Evolutionary conservation across 202 grass and related monocot genomes (phyloP).

Genomic region (Schoenoplectus triqueter): DNA sequence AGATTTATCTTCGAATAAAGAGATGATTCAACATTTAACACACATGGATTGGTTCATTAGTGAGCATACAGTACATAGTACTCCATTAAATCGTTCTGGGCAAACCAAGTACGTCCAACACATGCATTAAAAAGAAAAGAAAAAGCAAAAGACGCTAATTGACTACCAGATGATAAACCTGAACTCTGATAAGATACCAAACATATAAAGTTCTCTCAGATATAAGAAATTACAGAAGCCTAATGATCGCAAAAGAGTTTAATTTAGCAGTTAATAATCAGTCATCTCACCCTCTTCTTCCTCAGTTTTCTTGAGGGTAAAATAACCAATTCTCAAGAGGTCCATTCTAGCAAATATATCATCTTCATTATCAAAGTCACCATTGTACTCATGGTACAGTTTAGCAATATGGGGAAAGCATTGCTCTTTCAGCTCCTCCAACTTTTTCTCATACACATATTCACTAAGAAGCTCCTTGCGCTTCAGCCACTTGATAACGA

Average conservation of each 20-base stretch:
- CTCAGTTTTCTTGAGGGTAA: neutral
- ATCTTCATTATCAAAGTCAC: neutral
- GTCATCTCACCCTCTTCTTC: constrained; percentile 15
- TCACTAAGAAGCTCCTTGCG: constrained; percentile 1
- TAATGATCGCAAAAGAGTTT: neutral
- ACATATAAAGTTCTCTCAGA: neutral
- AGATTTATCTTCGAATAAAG: neutral
- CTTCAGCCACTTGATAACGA: constrained; percentile 3
- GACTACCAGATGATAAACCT: neutral
- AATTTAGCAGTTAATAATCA: neutral
- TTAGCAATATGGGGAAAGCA: constrained; percentile 9
- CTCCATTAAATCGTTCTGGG: no score
- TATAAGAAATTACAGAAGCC: neutral
- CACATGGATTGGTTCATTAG: neutral
- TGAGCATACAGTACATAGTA: neutral
- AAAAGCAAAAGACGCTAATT: neutral
- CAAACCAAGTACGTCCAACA: neutral
- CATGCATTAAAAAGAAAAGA: neutral
- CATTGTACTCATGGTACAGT: neutral
- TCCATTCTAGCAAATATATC: neutral
- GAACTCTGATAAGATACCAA: neutral
- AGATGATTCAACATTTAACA: neutral
- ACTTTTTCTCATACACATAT: constrained; percentile 2
- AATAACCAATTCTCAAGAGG: constrained; percentile 10
- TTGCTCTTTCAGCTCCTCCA: neutral